Conservation (phyloP, 1,139 yeast species). For the Scheffersomyces quercinus region DNA sequence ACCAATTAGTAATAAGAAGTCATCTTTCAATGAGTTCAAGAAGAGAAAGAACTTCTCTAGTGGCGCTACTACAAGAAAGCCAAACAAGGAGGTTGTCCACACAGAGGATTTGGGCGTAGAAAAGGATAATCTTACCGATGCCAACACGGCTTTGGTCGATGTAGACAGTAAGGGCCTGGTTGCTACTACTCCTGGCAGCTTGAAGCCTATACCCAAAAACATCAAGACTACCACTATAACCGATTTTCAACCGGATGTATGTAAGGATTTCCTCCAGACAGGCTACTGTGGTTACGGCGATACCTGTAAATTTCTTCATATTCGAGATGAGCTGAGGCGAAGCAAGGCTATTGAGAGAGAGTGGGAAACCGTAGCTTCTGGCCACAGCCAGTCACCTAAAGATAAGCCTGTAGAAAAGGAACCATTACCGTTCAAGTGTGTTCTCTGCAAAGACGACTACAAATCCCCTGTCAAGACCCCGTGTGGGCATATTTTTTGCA, state of each 20-base stretch:
- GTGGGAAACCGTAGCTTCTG: constrained; percentile 55
- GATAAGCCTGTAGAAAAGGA: constrained; percentile 13
- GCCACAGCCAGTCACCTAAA: constrained; percentile 2
- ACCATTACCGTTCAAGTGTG: constrained; percentile 62
- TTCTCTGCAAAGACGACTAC: constrained; percentile 60
- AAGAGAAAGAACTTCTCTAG: background rate
- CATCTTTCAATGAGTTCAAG: background rate
- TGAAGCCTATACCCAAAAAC: constrained; percentile 43
- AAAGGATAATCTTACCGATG: no score
- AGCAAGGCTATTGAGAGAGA: constrained; percentile 70
- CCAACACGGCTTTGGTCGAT: no score
- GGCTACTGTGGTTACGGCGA: constrained; percentile 99
- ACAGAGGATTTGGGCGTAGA: background rate
- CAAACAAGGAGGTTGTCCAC: background rate
- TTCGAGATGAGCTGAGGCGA: constrained; percentile 80
- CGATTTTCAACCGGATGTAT: constrained; percentile 92
- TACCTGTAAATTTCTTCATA: constrained; percentile 92
- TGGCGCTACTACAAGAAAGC: background rate
- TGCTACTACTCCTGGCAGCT: constrained; percentile 1
- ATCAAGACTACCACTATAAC: constrained; percentile 72
- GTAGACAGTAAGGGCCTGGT: no score
- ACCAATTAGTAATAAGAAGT: background rate
- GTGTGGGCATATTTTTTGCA: constrained; percentile 72
- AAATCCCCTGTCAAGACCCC: constrained; percentile 58
- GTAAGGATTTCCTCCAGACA: constrained; percentile 88